Evolutionary conservation across 169 alveolate genomes (phyloP), one percentile per base, ranked within the genome.

Genomic region (Eimeria zaria): DNA sequence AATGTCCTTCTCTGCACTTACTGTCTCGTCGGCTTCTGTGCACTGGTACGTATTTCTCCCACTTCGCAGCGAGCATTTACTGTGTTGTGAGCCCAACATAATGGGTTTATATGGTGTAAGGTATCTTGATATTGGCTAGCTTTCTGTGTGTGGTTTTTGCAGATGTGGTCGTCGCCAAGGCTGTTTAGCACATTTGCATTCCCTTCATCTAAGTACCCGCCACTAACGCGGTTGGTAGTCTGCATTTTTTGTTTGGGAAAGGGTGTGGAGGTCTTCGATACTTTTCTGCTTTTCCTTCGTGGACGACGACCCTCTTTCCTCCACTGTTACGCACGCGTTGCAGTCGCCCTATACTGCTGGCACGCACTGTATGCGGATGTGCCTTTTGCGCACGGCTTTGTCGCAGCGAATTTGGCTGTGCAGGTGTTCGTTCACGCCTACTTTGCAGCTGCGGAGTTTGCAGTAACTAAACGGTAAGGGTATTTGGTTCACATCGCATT

Each of bases 351-450:
- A 41, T 97, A 97, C 71, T 96, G 97, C 95, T 91, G 97, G 95
- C 97, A 97, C 46, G 97, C 98, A 12, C 97, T 95, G 41, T 92
- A 89, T 46, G 97, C 89, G 83, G 93, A 96, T 55, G 97, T 96
- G 71, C 96, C 98, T 39, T 97, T 95, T 62, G 98, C 97, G 30
- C 97, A 96, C 97, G 96, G 95, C 92, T 97, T 97, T 92, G 98
- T 97, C 67, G 95, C 96, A 55, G 91, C 95, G 16, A 97, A 97
- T 87, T 88, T 96, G 41, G 73, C 95, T 11, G 97, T 97, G 51
- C 98, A 97, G 67, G 95, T 88, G 30, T 90, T 96, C 30, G 96
- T 97, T 97, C 96, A 97, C 92, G 95, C 85, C 95, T 97, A 97
- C 76, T 97, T 89, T 87, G 98, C 97, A 36, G 94, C 94, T 87